These are phyloP conservation scores for Ochromonas danica DNA, from an alignment of 108 stramenopile species.

Conservation along the genomic window DNA sequence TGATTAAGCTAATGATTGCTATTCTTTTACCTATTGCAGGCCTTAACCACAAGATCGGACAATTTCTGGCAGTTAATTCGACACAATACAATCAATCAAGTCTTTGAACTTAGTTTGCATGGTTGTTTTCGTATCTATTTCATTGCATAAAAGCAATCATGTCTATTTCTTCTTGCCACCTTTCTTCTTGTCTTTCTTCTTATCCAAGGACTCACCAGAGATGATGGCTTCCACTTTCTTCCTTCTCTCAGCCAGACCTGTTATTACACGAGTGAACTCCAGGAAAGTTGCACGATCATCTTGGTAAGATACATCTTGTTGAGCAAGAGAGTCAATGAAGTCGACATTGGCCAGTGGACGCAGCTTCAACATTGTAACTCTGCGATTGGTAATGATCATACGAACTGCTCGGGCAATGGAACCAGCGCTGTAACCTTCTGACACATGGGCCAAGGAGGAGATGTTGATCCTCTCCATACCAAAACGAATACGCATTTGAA, in stretches of 20 bases:
- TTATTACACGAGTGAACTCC: slow-evolving; percentile 62
- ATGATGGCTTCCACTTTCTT: slow-evolving; percentile 54
- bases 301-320: slow-evolving; percentile 30
- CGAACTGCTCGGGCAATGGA: slow-evolving; percentile 56
- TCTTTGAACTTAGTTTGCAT: too few relatives aligned
- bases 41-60: too few relatives aligned
- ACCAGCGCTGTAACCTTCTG: slow-evolving; percentile 70
- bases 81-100: too few relatives aligned
- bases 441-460: slow-evolving; percentile 63
- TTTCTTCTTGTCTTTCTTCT: slow-evolving; percentile 48
- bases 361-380: slow-evolving; percentile 48
- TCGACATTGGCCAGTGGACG: slow-evolving; percentile 37
- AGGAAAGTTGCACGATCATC: slow-evolving; percentile 44
- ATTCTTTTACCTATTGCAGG: too few relatives aligned
- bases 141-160: too few relatives aligned
- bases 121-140: too few relatives aligned
- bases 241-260: slow-evolving; percentile 57
- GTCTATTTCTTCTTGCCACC: too few relatives aligned
- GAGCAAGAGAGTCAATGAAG: slow-evolving; percentile 36
- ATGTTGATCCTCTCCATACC: slow-evolving; percentile 52
- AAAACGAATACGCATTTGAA: not conserved
- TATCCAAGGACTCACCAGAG: slow-evolving; percentile 36
- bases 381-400: slow-evolving; percentile 56
- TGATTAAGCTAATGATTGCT: too few relatives aligned
- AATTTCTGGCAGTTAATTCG: too few relatives aligned